Evolutionary conservation across 1,284 basidiomycete genomes (phyloP), one percentile per base, ranked within the genome.

Genomic region (Somion occarium): DNA sequence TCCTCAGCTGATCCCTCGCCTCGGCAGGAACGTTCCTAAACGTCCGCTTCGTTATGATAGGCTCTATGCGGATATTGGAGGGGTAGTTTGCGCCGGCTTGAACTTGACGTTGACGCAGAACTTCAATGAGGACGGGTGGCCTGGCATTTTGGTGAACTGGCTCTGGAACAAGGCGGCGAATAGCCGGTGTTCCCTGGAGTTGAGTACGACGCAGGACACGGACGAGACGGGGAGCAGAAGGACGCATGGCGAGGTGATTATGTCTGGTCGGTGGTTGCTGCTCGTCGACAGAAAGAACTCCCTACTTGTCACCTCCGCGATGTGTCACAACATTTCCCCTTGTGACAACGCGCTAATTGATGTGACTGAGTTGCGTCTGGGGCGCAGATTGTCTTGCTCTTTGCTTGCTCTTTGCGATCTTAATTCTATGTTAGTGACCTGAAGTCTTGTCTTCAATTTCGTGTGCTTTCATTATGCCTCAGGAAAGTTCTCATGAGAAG

Each of bases 41-140:
- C 15, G 65, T 65, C 38, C 63, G 64, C 57, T 61, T 70, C 23
- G 66, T 62, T 30, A 73, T 48, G 27, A 66, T 49, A 1, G 73
- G 69, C 55, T 78, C 75, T 42, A 77, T 71, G 34, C 76, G 71
- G 46, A 77, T 64, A 47, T 77, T 77, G 18, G 59, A 52, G 1
- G 76, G 75, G 58, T 67, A 77, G 24, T 58, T 58, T 2, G 56
- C 56, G 3, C 73, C 74, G 0, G 66, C 65, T 25, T 67, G 67
- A 34, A 62, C 60, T 57, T 71, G 67, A 19, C 67, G 71, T 53
- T 69, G 64, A 54, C 67, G 61, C 42, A 78, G 69, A n/a, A 69
- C 55, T 50, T 72, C 68, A 46, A 76, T 63, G 51, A 74, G 56
- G 56, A 69, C 24, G 45, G 69, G 54, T 55, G 53, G 60, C 57